These are phyloP conservation scores for Wilhelminamyces savonicus DNA, from an alignment of 805 yeast species.

Conservation along the genomic window DNA sequence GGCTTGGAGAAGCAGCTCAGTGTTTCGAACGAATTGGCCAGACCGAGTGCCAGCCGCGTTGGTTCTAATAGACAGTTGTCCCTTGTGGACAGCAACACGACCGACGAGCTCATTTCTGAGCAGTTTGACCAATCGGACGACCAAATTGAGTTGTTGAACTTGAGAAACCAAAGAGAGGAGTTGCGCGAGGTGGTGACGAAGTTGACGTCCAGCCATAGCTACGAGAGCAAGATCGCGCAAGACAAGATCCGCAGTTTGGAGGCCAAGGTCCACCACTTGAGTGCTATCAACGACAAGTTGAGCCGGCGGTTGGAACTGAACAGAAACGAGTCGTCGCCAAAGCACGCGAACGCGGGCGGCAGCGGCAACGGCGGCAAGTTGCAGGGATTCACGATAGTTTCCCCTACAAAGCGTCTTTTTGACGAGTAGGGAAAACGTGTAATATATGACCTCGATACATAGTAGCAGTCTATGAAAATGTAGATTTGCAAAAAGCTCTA, in stretches of 20 bases:
- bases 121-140: no score
- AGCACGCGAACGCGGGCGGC: background rate
- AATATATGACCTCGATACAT: no score
- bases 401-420: constrained; percentile 20
- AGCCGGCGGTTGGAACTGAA: constrained; percentile 15
- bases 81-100: no score
- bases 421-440: constrained; percentile 3
- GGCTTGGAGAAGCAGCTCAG: constrained; percentile 27
- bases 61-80: no score
- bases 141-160: constrained; percentile 1
- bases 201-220: constrained; percentile 27
- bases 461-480: no score
- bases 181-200: constrained; percentile 33
- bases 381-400: constrained; percentile 33
- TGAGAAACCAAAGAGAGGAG: constrained; percentile 33
- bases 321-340: constrained; percentile 1
- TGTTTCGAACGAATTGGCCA: no score
- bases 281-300: constrained; percentile 27
- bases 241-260: constrained; percentile 31
- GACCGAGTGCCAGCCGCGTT: no score
- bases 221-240: constrained; percentile 28
- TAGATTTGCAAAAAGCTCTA: background rate
- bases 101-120: no score
- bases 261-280: constrained; percentile 21
- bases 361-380: constrained; percentile 26